Evolutionary conservation across 805 yeast genomes (phyloP).

Genomic region (Cyberlindnera samutprakarnensis): DNA sequence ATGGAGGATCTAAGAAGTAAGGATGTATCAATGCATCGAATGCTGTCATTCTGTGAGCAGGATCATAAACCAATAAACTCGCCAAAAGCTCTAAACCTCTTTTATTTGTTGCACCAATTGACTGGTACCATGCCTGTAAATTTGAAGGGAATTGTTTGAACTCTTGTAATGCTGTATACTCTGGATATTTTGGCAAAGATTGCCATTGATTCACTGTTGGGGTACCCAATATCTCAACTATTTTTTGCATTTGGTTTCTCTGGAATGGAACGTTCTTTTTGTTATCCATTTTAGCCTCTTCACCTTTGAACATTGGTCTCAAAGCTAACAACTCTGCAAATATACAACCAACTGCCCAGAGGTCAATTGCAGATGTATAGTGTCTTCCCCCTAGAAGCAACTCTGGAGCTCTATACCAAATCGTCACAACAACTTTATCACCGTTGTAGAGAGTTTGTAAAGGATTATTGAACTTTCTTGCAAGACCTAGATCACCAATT

Average conservation of each 20-base stretch:
- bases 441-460: constrained; percentile 83
- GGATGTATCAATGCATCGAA: constrained; percentile 66
- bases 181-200: constrained; percentile 72
- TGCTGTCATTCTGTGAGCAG: constrained; percentile 72
- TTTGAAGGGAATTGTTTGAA: constrained; percentile 56
- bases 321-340: constrained; percentile 84
- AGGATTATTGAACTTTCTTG: constrained; percentile 81
- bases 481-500: constrained; percentile 91
- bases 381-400: constrained; percentile 84
- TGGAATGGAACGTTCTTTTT: constrained; percentile 93
- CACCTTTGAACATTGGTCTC: constrained; percentile 94
- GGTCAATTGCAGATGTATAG: constrained; percentile 85
- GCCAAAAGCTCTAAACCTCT: constrained; percentile 59
- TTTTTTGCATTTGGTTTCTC: constrained; percentile 83
- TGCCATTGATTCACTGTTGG: constrained; percentile 82
- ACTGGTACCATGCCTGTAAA: constrained; percentile 77
- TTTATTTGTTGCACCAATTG: constrained; percentile 68
- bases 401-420: constrained; percentile 96
- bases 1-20: constrained; percentile 67
- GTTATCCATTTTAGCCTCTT: constrained; percentile 92
- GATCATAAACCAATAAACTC: constrained; percentile 73
- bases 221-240: constrained; percentile 87
- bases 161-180: constrained; percentile 55
- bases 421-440: constrained; percentile 93
- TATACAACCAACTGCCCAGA: constrained; percentile 96